These are phyloP conservation scores for Theobroma cacao DNA, from an alignment of 345 rosid species.

Conservation along the genomic window DNA sequence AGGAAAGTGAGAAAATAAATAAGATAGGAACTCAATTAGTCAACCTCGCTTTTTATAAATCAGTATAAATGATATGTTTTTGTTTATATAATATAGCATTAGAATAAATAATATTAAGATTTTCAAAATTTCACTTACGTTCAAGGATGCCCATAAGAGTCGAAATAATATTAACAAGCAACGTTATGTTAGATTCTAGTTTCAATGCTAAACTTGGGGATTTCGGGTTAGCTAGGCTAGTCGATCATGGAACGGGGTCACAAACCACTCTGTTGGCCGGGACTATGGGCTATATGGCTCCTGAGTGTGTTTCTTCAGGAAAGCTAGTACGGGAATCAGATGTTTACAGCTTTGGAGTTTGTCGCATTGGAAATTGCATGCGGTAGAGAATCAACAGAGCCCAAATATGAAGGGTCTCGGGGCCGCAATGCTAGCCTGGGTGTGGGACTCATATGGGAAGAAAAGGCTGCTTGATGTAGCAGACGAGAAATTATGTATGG, in stretches of 20 bases:
- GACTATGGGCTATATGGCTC: constrained; percentile 25
- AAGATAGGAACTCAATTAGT: no score
- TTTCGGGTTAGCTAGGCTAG: constrained; percentile 33
- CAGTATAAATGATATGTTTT: no score
- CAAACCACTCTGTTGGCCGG: constrained; percentile 9
- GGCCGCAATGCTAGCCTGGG: constrained; percentile 14
- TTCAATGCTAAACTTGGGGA: constrained; percentile 38
- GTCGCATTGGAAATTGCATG: constrained; percentile 26
- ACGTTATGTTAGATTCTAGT: constrained; percentile 24
- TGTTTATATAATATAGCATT: no score
- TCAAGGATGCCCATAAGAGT: no score
- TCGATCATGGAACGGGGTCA: constrained; percentile 19
- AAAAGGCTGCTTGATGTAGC: not conserved
- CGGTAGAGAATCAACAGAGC: constrained; percentile 13
- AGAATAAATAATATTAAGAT: no score
- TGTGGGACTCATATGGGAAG: constrained; percentile 21
- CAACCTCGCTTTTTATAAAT: no score
- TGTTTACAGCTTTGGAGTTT: constrained; percentile 21
- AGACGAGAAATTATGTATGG: not conserved
- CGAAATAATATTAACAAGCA: no score
- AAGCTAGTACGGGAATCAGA: constrained; percentile 18
- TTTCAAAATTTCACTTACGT: no score
- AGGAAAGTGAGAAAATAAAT: no score
- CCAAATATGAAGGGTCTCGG: not conserved
- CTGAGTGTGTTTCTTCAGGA: not conserved